These are phyloP conservation scores for Calonectria pseudoturangicola DNA, from an alignment of 2,329 filamentous ascomycete genomes.

Conservation along the genomic window DNA sequence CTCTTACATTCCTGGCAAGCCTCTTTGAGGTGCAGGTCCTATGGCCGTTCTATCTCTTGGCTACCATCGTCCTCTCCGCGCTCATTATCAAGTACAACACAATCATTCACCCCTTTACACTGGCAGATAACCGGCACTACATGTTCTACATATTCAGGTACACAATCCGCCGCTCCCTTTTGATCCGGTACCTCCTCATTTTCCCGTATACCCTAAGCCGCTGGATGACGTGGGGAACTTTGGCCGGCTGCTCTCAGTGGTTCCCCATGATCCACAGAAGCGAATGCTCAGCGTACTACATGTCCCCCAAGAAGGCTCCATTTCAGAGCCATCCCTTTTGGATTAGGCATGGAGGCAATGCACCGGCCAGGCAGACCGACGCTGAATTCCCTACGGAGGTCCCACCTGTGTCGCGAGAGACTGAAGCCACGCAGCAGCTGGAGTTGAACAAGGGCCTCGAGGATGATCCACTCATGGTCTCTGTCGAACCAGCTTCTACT, in stretches of 20 bases:
- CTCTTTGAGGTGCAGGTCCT: slow-evolving; percentile 60
- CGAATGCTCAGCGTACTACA: slow-evolving; percentile 45
- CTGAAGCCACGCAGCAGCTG: slow-evolving; percentile 28
- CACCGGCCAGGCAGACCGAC: slow-evolving; percentile 37
- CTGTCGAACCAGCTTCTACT: slow-evolving; percentile 61
- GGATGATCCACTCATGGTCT: slow-evolving; percentile 53
- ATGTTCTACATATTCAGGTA: slow-evolving; percentile 97
- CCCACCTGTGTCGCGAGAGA: slow-evolving; percentile 29
- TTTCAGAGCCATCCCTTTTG: slow-evolving; percentile 58
- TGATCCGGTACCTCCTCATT: slow-evolving; percentile 80
- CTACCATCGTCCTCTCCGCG: slow-evolving; percentile 61
- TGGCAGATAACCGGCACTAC: slow-evolving; percentile 97
- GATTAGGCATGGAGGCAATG: slow-evolving; percentile 32
- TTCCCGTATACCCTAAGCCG: slow-evolving; percentile 82
- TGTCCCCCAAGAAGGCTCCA: slow-evolving; percentile 27
- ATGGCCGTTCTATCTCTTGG: slow-evolving; percentile 60
- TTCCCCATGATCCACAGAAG: slow-evolving; percentile 33
- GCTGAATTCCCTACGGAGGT: slow-evolving; percentile 32
- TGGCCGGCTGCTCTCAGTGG: slow-evolving; percentile 68
- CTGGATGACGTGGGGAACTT: slow-evolving; percentile 79
- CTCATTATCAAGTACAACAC: slow-evolving; percentile 86
- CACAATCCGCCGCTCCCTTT: slow-evolving; percentile 79
- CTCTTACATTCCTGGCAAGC: slow-evolving; percentile 32
- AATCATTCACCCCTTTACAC: slow-evolving; percentile 94
- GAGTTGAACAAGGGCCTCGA: slow-evolving; percentile 46